Evolutionary conservation across 1,139 yeast species (phyloP), one percentile per base, ranked within the genome.

Genomic region (Yamadazyma sp.): DNA sequence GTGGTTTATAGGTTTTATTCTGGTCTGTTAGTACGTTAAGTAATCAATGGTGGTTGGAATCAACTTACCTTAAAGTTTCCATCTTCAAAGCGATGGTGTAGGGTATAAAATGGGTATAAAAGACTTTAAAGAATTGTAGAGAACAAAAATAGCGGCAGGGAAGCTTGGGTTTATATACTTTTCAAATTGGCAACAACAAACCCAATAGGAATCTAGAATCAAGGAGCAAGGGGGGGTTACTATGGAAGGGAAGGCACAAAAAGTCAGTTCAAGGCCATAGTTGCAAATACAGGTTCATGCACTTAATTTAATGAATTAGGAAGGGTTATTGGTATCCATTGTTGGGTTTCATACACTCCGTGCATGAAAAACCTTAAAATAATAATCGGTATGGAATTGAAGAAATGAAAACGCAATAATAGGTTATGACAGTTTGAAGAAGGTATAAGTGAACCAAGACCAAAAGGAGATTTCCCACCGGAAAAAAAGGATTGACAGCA

Each of bases 1-100:
- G 51, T 71, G 70, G 40, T 75, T 73, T 38, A 76, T 75, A 42
- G 75, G 75, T 50, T 61, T 50, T 32, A 61, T 55, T 54, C 55
- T 52, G 37, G 42, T 33, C 32, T 31, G 23, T 46, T 46, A 45
- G 48, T 39, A 44, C 30, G 15, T 22, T 25, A 31, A 23, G 10
- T 22, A 15, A 17, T 27, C 18, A 14, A n/a, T 15, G 2, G 36
- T 16, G 26, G 17, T 12, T 15, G 29, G 12, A 10, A 22, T 9
- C 32, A 10, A 48, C 54, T 44, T 50, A 50, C 54, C 41, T 48
- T 34, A 39, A 33, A 29, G 46, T 36, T 40, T 44, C 49, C 48
- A 49, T 48, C 42, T 38, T 46, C 29, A 38, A n/a, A 39, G 39
- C 45, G 46, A 20, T 20, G n/a, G n/a, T n/a, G n/a, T 20, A 11